Base-by-base conservation (phyloP, 176 grass and related monocot species). In the Olyra latifolia region DNA sequence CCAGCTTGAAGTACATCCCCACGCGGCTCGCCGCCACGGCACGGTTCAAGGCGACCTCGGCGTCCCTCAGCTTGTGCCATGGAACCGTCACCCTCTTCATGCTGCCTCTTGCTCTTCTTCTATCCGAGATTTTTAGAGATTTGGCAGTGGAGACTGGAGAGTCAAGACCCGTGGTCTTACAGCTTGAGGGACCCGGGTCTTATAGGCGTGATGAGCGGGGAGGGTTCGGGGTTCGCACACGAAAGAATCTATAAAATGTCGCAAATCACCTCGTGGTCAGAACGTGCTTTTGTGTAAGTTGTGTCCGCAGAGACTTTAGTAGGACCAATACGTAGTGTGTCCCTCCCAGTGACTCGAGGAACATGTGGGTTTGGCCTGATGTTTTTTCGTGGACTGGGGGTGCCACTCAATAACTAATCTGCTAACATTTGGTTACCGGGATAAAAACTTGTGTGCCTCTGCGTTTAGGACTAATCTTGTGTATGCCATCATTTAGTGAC, bases 1-100 rank as follows among this genome's bases (percentile, higher is more conserved):
- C 91, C 22, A 93, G 84, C 84, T 82, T 93, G 87, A 93, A 93
- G 84, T 90, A 93, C 44, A 1, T 35, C 1, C 91, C 91, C 3
- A 81, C 43, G 17, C 28, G 4, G 69, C 76, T 81, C 11, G 38
- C 39, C 22, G 91, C 84, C 2, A 90, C 43, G 19, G 87, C 64
- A 24, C 74, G 84, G 91, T 93, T 93, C 9, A 93, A 41, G 10
- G 76, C 56, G 12, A 81, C 63, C 66, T 81, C 64, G 3, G 76
- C 80, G 46, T 74, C 56, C 12, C 62, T 27, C 0, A 93, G 16
- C 72, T 12, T 45, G 41, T 22, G 82, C 63, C 87, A 85, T 56
- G 73, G 68, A n/a, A n/a, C n/a, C 1, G 66, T 39, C 0, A 29
- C 25, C 35, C 56, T 59, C 72, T 72, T 88, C 78, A 69, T 74